These are phyloP conservation scores for Hypoxylon sp. DNA, from an alignment of 2,329 filamentous ascomycete genomes.

Conservation along the genomic window DNA sequence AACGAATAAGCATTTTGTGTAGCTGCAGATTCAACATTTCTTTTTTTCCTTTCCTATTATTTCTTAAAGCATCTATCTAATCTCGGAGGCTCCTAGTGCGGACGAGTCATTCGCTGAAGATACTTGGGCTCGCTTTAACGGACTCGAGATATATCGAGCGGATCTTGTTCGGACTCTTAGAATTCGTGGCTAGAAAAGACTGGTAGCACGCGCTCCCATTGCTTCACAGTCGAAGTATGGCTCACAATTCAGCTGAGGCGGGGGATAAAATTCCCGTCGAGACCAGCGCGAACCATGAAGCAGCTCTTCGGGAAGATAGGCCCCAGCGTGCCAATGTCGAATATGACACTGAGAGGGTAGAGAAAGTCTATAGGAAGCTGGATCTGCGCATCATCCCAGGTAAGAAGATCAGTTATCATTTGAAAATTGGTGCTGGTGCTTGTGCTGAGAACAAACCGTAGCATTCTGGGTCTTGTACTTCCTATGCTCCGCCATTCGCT, in stretches of 20 bases:
- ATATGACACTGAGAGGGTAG: conserved; percentile 67
- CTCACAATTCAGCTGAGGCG: conserved; percentile 53
- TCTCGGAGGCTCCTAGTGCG: background rate
- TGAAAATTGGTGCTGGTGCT: background rate
- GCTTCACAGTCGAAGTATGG: conserved; percentile 66
- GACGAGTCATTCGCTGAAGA: background rate
- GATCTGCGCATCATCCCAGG: conserved; percentile 73
- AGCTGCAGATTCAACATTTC: conserved; percentile 10
- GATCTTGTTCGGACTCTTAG: conserved; percentile 6
- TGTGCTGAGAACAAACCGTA: conserved; percentile 47
- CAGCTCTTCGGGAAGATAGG: conserved; percentile 35
- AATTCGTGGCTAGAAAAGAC: conserved; percentile 58
- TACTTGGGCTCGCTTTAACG: background rate
- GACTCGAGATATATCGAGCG: background rate
- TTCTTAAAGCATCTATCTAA: conserved; percentile 16
- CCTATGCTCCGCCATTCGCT: conserved; percentile 90
- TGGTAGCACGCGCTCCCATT: conserved; percentile 68
- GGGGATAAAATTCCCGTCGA: conserved; percentile 54
- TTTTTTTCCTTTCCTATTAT: conserved; percentile 16
- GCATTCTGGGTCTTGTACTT: conserved; percentile 95
- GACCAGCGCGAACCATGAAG: conserved; percentile 40
- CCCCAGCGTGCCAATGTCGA: conserved; percentile 42
- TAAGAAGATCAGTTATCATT: conserved; percentile 49
- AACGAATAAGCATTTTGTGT: conserved; percentile 26
- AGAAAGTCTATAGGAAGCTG: conserved; percentile 71